Percentiles rank a stretch among this genome's conserved stretches.
phyloP scores from a whole-genome alignment of 345 rosid species.

The Salix dunnii region DNA sequence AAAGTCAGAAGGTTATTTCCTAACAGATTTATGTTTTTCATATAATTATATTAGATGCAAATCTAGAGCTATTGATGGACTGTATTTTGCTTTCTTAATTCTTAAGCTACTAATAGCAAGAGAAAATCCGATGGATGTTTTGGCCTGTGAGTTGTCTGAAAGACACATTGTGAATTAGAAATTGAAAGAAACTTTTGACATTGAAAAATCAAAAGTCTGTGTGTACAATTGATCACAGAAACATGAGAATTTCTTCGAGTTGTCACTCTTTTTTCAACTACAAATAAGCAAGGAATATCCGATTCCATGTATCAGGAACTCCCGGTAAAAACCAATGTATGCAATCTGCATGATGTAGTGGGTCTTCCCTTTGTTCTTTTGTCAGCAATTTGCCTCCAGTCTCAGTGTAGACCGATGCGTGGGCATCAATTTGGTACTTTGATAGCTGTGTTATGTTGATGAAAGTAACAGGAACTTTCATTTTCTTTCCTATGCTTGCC shows the following conservation, averaged over 20 bases:
- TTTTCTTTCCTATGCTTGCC: slow-evolving; percentile 35
- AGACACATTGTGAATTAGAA: neutral
- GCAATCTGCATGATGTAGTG: slow-evolving; percentile 70
- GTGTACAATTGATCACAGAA: slow-evolving; percentile 7
- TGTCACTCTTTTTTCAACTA: slow-evolving; percentile 17
- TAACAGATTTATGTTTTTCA: too few species aligned
- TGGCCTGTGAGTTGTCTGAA: neutral
- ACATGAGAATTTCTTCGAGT: neutral
- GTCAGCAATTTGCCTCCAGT: slow-evolving; percentile 66
- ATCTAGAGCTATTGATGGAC: too few species aligned
- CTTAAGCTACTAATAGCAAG: too few species aligned
- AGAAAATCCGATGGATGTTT: neutral
- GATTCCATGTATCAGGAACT: slow-evolving; percentile 90
- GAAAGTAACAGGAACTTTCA: slow-evolving; percentile 71
- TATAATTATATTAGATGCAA: too few species aligned
- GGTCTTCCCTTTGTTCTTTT: slow-evolving; percentile 61
- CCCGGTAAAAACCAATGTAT: slow-evolving; percentile 98
- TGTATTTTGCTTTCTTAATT: too few species aligned
- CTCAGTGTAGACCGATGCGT: slow-evolving; percentile 73
- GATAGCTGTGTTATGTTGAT: slow-evolving; percentile 84
- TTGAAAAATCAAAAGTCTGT: neutral
- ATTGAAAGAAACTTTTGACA: neutral
- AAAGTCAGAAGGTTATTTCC: too few species aligned
- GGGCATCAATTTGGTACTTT: slow-evolving; percentile 76
- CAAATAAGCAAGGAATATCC: slow-evolving; percentile 65